Base-by-base conservation (phyloP, 1,139 yeast species). In the Yamadazyma epiphylla region DNA sequence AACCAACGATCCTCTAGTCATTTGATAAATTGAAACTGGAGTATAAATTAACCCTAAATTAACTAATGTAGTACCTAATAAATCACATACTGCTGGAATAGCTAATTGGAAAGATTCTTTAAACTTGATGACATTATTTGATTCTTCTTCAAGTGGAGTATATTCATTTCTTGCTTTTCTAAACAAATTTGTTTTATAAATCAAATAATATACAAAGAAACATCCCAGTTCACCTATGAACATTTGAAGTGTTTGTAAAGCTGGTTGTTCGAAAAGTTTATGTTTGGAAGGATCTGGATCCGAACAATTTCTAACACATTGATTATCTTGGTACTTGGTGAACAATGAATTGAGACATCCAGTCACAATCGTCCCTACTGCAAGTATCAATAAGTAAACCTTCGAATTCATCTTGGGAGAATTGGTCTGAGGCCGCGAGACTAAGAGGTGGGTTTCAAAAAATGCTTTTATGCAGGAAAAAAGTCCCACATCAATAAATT, bases 21-120 rank as follows among this genome's bases (percentile, higher is more conserved):
- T 85, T 52, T 85, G 95, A 54, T 82, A 85, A 27, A 84, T 71
- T 2, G 89, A 80, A n/a, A 84, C 94, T 0, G 94, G 94, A 2
- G 80, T 78, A 50, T 78, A 77, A 11, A 83, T 54, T 39, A 85
- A 64, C 1, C 94, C 94, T n/a, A 83, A 54, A 45, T 83, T 81
- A 74, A 84, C 71, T 44, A 84, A 56, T 0, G 94, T 83, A 2
- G 94, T 84, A 3, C 82, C 91, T 27, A 73, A 50, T 33, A 84
- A 67, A 51, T 85, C 94, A 53, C 88, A 81, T 9, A 72, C 51
- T 1, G 94, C 77, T 1, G 94, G 94, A 22, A 81, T 54, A 0
- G 85, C 56, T 33, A 66, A 54, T 35, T 53, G 51, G 16, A 53
- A 33, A 31, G 57, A 59, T 23, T 55, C 48, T 19, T 40, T 45